A percentile compares a stretch with the other conserved stretches of the same genome.
These are phyloP conservation scores for Aspergillus carbonarius DNA, from an alignment of 2,329 filamentous ascomycete species.

Conservation along the genomic window DNA sequence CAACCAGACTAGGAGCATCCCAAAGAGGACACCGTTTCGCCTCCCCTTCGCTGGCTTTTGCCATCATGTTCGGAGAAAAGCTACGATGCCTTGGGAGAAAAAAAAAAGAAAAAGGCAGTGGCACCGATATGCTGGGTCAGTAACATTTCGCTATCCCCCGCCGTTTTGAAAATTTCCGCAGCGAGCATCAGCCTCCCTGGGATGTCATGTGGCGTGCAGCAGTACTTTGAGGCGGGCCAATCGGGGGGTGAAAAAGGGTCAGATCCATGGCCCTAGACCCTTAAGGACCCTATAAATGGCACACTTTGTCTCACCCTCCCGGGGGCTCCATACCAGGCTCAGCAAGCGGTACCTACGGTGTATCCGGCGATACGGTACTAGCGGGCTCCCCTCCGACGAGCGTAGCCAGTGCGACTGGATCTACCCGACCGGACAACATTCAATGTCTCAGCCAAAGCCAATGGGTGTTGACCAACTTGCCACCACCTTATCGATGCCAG, in stretches of 20 bases:
- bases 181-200: background rate
- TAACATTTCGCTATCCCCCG: background rate
- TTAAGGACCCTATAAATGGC: constrained; percentile 24
- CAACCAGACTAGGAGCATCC: background rate
- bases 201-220: constrained; percentile 16
- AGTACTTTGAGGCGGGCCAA: constrained; percentile 9
- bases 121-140: background rate
- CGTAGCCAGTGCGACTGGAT: background rate
- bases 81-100: background rate
- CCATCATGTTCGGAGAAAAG: background rate
- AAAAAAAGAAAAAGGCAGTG: background rate
- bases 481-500: background rate
- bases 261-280: constrained; percentile 16
- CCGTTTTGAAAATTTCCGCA: constrained; percentile 3
- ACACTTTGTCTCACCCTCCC: constrained; percentile 22
- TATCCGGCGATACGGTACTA: background rate
- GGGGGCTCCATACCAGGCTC: background rate
- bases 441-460: constrained; percentile 5
- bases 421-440: constrained; percentile 1
- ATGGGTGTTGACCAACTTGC: background rate
- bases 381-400: background rate
- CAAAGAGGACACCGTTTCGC: background rate
- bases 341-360: background rate
- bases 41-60: background rate
- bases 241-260: constrained; percentile 3